These are phyloP conservation scores for Solidago caesia DNA, from an alignment of 129 eudicot genomes.

Conservation along the genomic window DNA sequence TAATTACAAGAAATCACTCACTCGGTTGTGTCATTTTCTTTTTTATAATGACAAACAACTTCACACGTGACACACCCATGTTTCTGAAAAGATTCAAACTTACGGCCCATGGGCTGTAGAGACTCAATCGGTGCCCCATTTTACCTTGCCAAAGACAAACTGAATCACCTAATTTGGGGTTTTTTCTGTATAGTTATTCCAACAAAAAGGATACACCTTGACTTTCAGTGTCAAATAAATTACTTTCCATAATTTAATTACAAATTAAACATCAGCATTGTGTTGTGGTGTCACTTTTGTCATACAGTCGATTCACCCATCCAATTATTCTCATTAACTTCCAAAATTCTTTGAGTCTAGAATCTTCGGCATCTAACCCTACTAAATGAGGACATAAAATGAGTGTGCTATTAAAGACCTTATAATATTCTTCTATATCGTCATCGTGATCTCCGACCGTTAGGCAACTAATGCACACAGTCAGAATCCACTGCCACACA, in stretches of 20 bases:
- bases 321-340: neutral
- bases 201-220: neutral
- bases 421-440: too few species aligned
- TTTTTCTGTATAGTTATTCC: neutral
- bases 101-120: neutral
- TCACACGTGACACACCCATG: neutral
- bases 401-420: too few species aligned
- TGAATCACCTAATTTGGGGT: neutral
- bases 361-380: neutral
- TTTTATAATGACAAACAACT: neutral
- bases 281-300: neutral
- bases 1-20: slow-evolving; percentile 3
- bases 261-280: neutral
- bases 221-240: neutral
- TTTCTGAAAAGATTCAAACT: slow-evolving; percentile 2
- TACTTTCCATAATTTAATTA: neutral
- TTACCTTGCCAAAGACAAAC: neutral
- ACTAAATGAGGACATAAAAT: neutral
- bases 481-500: too few species aligned
- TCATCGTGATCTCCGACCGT: too few species aligned
- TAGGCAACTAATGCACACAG: too few species aligned
- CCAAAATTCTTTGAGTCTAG: neutral
- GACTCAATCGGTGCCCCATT: neutral
- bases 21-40: neutral
- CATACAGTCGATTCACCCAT: neutral